These are phyloP conservation scores for Rhodotorula graminis DNA, from an alignment of 768 basidiomycete genomes.

Conservation along the genomic window DNA sequence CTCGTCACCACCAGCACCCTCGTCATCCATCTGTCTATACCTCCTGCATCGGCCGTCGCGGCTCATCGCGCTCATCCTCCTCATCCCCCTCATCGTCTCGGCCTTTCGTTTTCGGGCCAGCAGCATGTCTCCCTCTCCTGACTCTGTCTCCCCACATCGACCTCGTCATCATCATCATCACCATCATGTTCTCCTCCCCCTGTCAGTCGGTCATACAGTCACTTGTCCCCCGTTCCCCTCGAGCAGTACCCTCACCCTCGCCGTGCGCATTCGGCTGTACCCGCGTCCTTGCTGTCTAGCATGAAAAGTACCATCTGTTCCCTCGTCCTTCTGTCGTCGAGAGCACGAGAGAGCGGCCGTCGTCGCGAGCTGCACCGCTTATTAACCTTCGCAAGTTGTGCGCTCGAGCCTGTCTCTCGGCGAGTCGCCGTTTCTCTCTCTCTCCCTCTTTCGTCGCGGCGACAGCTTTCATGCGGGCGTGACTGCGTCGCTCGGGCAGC, in stretches of 20 bases:
- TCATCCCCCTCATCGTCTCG: not conserved
- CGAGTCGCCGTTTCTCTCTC: too few relatives aligned
- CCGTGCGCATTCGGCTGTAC: not conserved
- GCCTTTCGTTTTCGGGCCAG: not conserved
- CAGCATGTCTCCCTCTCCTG: too few relatives aligned
- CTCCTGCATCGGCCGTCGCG: not conserved
- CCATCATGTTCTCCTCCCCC: not conserved
- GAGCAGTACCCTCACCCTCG: too few relatives aligned
- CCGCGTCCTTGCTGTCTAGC: not conserved
- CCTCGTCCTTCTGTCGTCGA: not conserved
- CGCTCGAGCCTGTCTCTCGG: too few relatives aligned
- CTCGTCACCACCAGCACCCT: not conserved
- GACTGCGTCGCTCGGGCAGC: too few relatives aligned
- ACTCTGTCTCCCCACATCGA: not conserved
- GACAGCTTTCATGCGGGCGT: too few relatives aligned
- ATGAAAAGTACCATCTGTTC: not conserved
- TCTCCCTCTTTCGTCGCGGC: too few relatives aligned
- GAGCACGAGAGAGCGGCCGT: too few relatives aligned
- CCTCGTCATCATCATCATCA: not conserved
- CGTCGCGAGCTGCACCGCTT: too few relatives aligned
- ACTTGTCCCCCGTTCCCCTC: not conserved
- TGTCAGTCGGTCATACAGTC: not conserved
- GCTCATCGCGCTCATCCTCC: not conserved
- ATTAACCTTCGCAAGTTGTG: too few relatives aligned
- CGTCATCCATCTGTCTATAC: not conserved